Conservation (phyloP, 306 rosid genomes). For the Rosa persica region DNA sequence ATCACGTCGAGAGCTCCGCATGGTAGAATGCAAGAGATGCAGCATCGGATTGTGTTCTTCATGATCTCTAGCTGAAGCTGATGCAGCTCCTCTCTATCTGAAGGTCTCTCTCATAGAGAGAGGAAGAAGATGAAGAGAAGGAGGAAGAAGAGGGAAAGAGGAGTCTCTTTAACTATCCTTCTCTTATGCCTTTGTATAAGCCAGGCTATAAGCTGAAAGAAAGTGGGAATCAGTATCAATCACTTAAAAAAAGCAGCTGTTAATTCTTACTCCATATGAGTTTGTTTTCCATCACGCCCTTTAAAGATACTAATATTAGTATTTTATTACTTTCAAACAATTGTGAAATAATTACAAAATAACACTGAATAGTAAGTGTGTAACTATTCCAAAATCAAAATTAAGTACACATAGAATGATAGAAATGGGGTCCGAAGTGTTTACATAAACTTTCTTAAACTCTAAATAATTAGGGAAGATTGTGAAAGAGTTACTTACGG, state of each 20-base stretch:
- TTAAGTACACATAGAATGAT: no score
- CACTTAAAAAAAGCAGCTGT: slow-evolving; percentile 24
- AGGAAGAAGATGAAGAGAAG: neutral
- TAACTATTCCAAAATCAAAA: no score
- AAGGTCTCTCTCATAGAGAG: slow-evolving; percentile 37
- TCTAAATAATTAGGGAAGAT: neutral
- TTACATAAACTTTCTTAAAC: no score
- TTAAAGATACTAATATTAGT: no score
- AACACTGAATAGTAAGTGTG: no score
- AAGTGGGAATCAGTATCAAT: slow-evolving; percentile 47
- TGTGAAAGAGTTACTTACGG: neutral
- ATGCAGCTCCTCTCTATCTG: slow-evolving; percentile 10
- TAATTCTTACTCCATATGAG: neutral
- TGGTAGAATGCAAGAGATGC: slow-evolving; percentile 96
- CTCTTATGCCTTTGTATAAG: slow-evolving; percentile 14
- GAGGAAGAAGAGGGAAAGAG: slow-evolving; percentile 20
- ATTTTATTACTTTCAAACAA: no score
- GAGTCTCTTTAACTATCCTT: slow-evolving; percentile 8
- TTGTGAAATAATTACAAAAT: neutral
- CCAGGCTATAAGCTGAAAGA: neutral
- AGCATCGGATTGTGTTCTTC: slow-evolving; percentile 83
- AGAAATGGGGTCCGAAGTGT: no score
- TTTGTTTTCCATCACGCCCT: no score
- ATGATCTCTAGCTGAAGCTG: slow-evolving; percentile 25
- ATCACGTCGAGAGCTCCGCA: slow-evolving; percentile 91